Base-by-base conservation (phyloP, 2,329 filamentous ascomycete species). In the Fusarium setosum region DNA sequence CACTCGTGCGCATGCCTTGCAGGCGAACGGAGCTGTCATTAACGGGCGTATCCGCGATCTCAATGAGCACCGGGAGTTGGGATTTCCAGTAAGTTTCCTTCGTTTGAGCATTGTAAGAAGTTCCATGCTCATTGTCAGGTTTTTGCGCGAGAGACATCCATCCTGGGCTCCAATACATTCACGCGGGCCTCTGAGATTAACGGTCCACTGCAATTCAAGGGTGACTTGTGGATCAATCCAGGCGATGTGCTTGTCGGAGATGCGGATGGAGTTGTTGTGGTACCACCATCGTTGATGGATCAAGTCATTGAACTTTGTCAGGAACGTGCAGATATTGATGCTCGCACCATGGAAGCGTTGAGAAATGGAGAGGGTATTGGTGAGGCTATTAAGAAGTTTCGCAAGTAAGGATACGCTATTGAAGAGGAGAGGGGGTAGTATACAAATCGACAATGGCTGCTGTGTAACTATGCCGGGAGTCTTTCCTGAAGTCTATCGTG, bases 261-360 rank as follows among this genome's bases (percentile, higher is more conserved):
- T 48, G 67, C 54, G 3, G 70, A 76, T 24, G 74, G 74, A 1
- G 73, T 75, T 6, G 73, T 75, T 1, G 73, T 72, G 6, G 67
- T 68, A 4, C 73, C 72, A 1, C 57, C 63, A 3, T 59, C 54
- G 1, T 35, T 65, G 11, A 56, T 62, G 18, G 72, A 74, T 15
- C 55, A 70, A 18, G 70, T 75, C 6, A 57, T 73, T 15, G 64
- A 61, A 20, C 20, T 75, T 4, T 75, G 72, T 31, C 59, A 70
- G 12, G 68, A 72, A 50, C 54, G 74, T 2, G 69, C 69, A 6
- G 70, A 72, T 31, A 66, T 73, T 11, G 74, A 75, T 35, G 59
- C 45, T 35, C 45, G 21, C 20, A 49, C 31, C 15, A 17, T 49
- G 31, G 45, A 49, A 20, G 31, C 45, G 15, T 49, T 49, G 31